These are phyloP conservation scores for Solanum sejunctum DNA, from an alignment of 257 asterid genomes.

Conservation along the genomic window DNA sequence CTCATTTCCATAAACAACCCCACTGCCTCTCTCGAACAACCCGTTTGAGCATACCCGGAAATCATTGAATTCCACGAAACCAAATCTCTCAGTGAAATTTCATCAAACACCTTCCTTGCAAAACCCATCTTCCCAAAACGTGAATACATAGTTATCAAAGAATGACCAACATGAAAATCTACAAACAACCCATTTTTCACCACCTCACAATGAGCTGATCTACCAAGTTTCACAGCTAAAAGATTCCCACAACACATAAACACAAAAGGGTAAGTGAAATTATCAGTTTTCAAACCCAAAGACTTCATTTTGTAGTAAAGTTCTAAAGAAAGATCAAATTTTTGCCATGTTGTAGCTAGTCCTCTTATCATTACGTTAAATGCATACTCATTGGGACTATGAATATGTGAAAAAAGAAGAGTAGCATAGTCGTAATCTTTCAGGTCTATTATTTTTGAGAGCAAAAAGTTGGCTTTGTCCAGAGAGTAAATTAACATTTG, in stretches of 20 bases:
- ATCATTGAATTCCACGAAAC: slow-evolving; percentile 88
- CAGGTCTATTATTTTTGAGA: slow-evolving; percentile 48
- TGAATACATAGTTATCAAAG: slow-evolving; percentile 71
- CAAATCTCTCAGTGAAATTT: slow-evolving; percentile 53
- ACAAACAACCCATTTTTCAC: slow-evolving; percentile 45
- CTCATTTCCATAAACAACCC: slow-evolving; percentile 57
- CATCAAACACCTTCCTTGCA: slow-evolving; percentile 64
- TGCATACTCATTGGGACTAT: slow-evolving; percentile 46
- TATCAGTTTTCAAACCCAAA: slow-evolving; percentile 48
- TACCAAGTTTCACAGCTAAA: slow-evolving; percentile 28
- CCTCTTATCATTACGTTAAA: slow-evolving; percentile 80
- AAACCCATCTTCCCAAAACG: slow-evolving; percentile 34
- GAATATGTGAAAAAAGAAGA: slow-evolving; percentile 41
- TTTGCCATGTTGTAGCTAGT: slow-evolving; percentile 61
- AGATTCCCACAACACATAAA: slow-evolving; percentile 61
- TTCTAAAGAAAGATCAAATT: slow-evolving; percentile 37
- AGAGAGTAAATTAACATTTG: slow-evolving; percentile 49
- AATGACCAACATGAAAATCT: slow-evolving; percentile 66
- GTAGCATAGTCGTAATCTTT: slow-evolving; percentile 37
- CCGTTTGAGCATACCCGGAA: slow-evolving; percentile 60
- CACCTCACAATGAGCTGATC: slow-evolving; percentile 46
- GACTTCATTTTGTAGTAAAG: slow-evolving; percentile 43
- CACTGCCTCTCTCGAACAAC: slow-evolving; percentile 57
- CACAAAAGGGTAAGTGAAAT: slow-evolving; percentile 80
- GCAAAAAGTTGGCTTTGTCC: slow-evolving; percentile 58